Evolutionary conservation across 192 early-diverging fungal species (phyloP), one percentile per base, ranked within the genome.

Genomic region (Ambispora gerdemannii): DNA sequence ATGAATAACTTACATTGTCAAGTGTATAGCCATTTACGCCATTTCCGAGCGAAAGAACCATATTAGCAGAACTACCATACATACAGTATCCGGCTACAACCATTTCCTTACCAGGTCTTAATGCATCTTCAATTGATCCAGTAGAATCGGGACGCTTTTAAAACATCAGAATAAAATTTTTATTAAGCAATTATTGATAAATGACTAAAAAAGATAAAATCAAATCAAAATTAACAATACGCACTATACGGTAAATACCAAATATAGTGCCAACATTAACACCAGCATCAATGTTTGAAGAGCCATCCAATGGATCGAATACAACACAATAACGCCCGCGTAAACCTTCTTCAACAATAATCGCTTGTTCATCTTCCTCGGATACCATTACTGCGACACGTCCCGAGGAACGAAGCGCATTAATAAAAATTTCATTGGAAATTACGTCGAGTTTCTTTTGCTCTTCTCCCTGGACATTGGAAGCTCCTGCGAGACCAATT

Each of bases 201-300:
- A 27, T 25, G 3, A 1, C n/a, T 27, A 31, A n/a, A 32, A 19
- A 60, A 3, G 6, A 10, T 43, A 31, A 3, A 30, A 10, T 31
- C 2, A 34, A 22, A 20, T 31, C 17, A n/a, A 43, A 50, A 71
- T 22, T 15, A 36, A 30, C 4, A 13, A 36, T 2, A 83, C 87
- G 80, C 83, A 92, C 88, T 67, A 96, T 85, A 73, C 86, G 85
- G 87, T 94, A 98, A 75, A 98, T 94, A 53, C 96, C 96, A 84
- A 98, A 98, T 77, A 98, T 98, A 24, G 96, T 98, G 78, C 96
- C 96, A 34, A 98, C 92, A 20, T 94, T 95, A 34, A 97, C 95
- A 85, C 95, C 96, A 76, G 93, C 95, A 76, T 98, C 96, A 78
- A 98, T 98, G 84, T 98, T 98, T 83, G 91, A 93, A 67, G 88